phyloP scores from a whole-genome alignment of 2,329 filamentous ascomycete species.

The Rhynchosporium graminicola region DNA sequence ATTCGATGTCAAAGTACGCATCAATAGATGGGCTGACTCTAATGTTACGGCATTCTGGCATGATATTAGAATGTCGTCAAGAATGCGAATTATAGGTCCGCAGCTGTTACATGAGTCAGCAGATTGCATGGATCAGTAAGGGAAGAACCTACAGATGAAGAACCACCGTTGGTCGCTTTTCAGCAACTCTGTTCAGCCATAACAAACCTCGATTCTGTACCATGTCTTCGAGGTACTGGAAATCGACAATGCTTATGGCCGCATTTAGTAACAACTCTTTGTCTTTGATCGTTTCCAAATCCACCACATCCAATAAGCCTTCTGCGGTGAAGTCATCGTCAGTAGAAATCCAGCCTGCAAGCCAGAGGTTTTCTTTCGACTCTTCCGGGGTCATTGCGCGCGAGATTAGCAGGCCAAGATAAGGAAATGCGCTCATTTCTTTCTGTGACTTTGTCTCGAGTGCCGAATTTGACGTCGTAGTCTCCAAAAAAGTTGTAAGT shows the following conservation, averaged over 20 bases:
- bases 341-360: slow-evolving; percentile 53
- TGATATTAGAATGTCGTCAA: slow-evolving; percentile 61
- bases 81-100: slow-evolving; percentile 56
- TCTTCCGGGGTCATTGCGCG: slow-evolving; percentile 59
- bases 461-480: slow-evolving; percentile 43
- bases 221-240: slow-evolving; percentile 62
- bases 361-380: slow-evolving; percentile 63
- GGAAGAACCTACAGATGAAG: slow-evolving; percentile 54
- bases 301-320: slow-evolving; percentile 46
- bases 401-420: slow-evolving; percentile 60
- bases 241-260: slow-evolving; percentile 66
- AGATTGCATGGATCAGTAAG: neutral
- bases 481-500: slow-evolving; percentile 61
- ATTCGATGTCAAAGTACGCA: slow-evolving; percentile 59
- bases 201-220: slow-evolving; percentile 59
- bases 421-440: slow-evolving; percentile 48
- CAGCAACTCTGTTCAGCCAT: slow-evolving; percentile 61
- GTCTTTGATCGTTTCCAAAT: slow-evolving; percentile 54
- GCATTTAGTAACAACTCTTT: slow-evolving; percentile 63
- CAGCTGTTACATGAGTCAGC: slow-evolving; percentile 45
- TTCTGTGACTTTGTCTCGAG: slow-evolving; percentile 34
- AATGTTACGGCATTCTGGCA: slow-evolving; percentile 62
- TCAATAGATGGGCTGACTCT: slow-evolving; percentile 59
- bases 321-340: slow-evolving; percentile 45
- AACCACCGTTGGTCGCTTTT: slow-evolving; percentile 56